Evolutionary conservation across 1,284 basidiomycete genomes (phyloP), one percentile per base, ranked within the genome.

Genomic region (Neolentinus lepideus): DNA sequence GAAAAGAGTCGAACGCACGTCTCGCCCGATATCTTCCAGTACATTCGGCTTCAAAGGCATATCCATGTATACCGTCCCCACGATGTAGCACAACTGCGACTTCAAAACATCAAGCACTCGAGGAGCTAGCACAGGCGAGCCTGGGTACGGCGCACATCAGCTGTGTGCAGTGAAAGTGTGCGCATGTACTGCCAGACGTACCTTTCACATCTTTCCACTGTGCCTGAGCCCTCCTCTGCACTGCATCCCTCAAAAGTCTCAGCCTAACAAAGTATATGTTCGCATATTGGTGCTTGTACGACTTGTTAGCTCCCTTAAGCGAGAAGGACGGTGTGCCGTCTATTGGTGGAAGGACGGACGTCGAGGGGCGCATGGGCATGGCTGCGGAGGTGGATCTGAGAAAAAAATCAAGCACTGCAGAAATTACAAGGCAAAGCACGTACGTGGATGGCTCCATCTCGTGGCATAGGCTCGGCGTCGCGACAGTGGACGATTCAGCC

Each of bases 11-110:
- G 29, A 54, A 51, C 51, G 51, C 65, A 97, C 96, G 65, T 99
- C 94, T 66, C 92, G 80, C 12, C 88, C 93, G 61, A 99, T 82
- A 62, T 99, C 97, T 64, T 95, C 90, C 55, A 99, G 79, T 12
- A 99, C 92, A 64, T 98, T 98, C 0, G 96, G 96, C 68, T 99
- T 99, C 56, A 98, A 78, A 2, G 92, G 92, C 97, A 99, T 98
- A 59, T 97, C 91, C 81, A 97, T 88, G 70, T 98, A 99, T 1
- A 98, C 84, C 0, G 96, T 99, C 1, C 96, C 96, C 57, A 97
- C 77, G 59, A 99, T 83, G 69, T 90, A 98, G 70, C 92, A 97
- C 53, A 96, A 73, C 61, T 90, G 77, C 0, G 88, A 88, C 63
- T 92, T 90, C 52, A 85, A 76, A 2, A 99, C 85, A 56, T 99